Conservation (phyloP, 257 asterid genomes). For the Penstemon eatonii region DNA sequence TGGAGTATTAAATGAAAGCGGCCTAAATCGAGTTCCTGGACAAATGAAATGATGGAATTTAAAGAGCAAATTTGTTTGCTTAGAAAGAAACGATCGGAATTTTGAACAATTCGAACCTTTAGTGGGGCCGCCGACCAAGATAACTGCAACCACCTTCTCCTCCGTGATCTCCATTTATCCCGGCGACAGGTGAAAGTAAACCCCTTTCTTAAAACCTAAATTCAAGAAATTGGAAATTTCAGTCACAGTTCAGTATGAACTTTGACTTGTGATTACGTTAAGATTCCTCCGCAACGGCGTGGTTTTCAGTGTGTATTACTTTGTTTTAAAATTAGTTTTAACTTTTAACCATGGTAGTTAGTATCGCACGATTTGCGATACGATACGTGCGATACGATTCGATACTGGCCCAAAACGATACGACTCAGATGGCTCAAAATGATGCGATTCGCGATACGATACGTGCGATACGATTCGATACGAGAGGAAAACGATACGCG, state of each 20-base stretch:
- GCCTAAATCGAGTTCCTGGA: constrained; percentile 83
- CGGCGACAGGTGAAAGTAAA: constrained; percentile 16
- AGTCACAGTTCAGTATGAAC: background rate
- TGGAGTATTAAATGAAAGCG: constrained; percentile 71
- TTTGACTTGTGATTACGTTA: background rate
- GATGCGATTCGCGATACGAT: too few species aligned
- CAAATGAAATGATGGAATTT: background rate
- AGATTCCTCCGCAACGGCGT: constrained; percentile 18
- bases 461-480: too few species aligned
- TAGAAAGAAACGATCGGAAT: background rate
- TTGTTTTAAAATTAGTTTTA: too few species aligned
- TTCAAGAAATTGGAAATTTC: constrained; percentile 14
- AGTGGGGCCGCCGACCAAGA: constrained; percentile 80
- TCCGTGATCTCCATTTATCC: constrained; percentile 46
- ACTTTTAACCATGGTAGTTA: too few species aligned
- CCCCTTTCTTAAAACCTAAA: constrained; percentile 31
- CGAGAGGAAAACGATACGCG: too few species aligned
- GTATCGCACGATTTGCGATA: too few species aligned
- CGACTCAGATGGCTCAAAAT: too few species aligned
- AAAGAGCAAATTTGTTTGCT: constrained; percentile 3
- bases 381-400: too few species aligned
- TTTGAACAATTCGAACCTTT: constrained; percentile 45
- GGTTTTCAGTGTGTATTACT: background rate
- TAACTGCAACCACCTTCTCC: constrained; percentile 79
- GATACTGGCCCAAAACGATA: too few species aligned